Evolutionary conservation across 768 basidiomycete species (phyloP).

Genomic region (Grammothele lineata): DNA sequence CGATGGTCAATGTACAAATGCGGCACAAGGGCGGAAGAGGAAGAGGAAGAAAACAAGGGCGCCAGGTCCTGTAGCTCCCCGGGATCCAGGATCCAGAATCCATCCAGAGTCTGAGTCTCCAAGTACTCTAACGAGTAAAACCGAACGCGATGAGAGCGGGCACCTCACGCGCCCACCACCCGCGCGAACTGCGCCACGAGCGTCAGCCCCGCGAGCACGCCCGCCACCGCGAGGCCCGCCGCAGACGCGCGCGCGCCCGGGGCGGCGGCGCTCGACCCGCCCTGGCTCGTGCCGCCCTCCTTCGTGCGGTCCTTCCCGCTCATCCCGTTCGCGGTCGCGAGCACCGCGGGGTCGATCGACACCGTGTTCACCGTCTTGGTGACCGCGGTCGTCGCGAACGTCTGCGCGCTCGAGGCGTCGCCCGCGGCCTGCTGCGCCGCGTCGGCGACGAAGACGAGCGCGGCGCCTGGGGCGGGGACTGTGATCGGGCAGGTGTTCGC

Average conservation of each 20-base stretch:
- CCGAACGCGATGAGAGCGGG: too few species aligned
- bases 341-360: slow-evolving; percentile 46
- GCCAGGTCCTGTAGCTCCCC: too few species aligned
- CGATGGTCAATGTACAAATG: too few species aligned
- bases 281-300: slow-evolving; percentile 22
- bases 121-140: too few species aligned
- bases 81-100: too few species aligned
- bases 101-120: too few species aligned
- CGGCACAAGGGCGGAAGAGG: too few species aligned
- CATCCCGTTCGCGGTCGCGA: slow-evolving; percentile 66
- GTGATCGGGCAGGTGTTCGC: slow-evolving; percentile 53
- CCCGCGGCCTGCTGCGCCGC: slow-evolving; percentile 33
- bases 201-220: slow-evolving; percentile 2
- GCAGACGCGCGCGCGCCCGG: not conserved
- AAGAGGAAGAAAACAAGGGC: too few species aligned
- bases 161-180: too few species aligned
- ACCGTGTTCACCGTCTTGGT: slow-evolving; percentile 51
- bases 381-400: slow-evolving; percentile 47
- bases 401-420: slow-evolving; percentile 29
- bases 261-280: slow-evolving; percentile 8
- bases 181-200: too few species aligned
- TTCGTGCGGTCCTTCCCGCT: slow-evolving; percentile 32
- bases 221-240: not conserved
- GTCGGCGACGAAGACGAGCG: slow-evolving; percentile 66
- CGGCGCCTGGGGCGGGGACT: slow-evolving; percentile 69